Base-by-base conservation (phyloP, 2,329 filamentous ascomycete species). In the Fusarium drepaniforme region DNA sequence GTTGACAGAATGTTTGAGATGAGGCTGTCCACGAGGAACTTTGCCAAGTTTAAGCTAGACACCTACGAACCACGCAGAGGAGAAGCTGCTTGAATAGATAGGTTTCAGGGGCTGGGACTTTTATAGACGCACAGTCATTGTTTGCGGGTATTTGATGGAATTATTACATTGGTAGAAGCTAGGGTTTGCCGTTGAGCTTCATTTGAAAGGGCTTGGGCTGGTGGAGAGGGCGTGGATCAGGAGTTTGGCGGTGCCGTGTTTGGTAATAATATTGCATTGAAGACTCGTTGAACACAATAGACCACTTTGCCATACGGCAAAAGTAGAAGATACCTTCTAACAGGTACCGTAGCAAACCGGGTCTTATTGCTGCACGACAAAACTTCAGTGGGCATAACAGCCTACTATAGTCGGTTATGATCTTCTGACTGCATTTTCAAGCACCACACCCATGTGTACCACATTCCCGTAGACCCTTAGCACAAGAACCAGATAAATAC, bases 1-100 rank as follows among this genome's bases (percentile, higher is more conserved):
- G 23, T 64, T 21, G 62, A 64, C 8, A 30, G 28, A 13, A 57
- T 64, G 46, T 64, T 64, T 30, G 49, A 56, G 35, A 57, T 63
- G 60, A 38, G 30, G 21, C 16, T 51, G 16, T 33, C 21, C 0
- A 38, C 60, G 5, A 63, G 44, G 25, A 33, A 38, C n/a, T 63
- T 63, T 37, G 40, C 28, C 4, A 33, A 53, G 8, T 53, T 53
- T 8, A 53, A 53, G 28, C 28, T 53, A 12, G 49, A 53, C 7
- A 33, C 18, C 28, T 53, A 53, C 23, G 44, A 49, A 5, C 15
- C 44, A 28, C 23, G 28, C 1, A 53, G 28, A 1, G 18, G 18
- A 4, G 49, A 30, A 21, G 28, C 18, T 15, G 28, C 18, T 53
- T 53, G 18, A 30, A 7, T 21, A n/a, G 8, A 13, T 33, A 5